Evolutionary conservation across 164 flowering plant genomes (phyloP).

Genomic region (Aristolochia californica): DNA sequence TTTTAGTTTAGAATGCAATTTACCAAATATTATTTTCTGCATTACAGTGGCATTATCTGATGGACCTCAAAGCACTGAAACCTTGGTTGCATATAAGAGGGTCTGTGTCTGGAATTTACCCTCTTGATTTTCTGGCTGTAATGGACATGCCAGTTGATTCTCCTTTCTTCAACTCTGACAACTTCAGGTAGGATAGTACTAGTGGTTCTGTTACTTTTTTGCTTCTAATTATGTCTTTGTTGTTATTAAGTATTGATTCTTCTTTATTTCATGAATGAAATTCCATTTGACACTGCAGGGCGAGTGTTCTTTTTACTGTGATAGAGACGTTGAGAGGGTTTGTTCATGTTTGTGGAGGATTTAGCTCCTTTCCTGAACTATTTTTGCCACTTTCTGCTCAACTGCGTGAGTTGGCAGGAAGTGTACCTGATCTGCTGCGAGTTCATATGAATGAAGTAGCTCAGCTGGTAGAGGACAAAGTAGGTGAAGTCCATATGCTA

Average conservation of each 20-base stretch:
- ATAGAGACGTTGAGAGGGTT: conserved; percentile 59
- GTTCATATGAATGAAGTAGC: conserved; percentile 36
- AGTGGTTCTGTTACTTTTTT: not conserved
- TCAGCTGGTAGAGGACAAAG: conserved; percentile 36
- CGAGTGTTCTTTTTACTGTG: conserved; percentile 42
- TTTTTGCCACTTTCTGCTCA: conserved; percentile 53
- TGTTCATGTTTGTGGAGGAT: conserved; percentile 33
- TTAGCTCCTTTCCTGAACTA: conserved; percentile 79
- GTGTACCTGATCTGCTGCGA: conserved; percentile 36
- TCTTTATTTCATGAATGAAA: not conserved
- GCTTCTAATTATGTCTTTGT: not conserved
- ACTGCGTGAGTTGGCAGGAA: conserved; percentile 38
- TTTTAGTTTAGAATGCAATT: not conserved
- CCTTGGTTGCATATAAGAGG: conserved; percentile 40
- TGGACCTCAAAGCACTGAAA: conserved; percentile 43
- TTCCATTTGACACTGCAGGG: conserved; percentile 53
- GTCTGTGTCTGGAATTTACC: conserved; percentile 27
- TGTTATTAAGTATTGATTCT: not conserved
- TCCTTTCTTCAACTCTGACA: conserved; percentile 61
- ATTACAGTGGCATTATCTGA: conserved; percentile 39
- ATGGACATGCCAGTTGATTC: conserved; percentile 63
- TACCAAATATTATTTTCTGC: not conserved
- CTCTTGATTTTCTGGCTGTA: conserved; percentile 51
- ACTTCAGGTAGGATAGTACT: conserved; percentile 47
- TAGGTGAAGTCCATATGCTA: conserved; percentile 32